These are phyloP conservation scores for Trichosporon faecale DNA, from an alignment of 1,284 basidiomycete species.

Conservation along the genomic window DNA sequence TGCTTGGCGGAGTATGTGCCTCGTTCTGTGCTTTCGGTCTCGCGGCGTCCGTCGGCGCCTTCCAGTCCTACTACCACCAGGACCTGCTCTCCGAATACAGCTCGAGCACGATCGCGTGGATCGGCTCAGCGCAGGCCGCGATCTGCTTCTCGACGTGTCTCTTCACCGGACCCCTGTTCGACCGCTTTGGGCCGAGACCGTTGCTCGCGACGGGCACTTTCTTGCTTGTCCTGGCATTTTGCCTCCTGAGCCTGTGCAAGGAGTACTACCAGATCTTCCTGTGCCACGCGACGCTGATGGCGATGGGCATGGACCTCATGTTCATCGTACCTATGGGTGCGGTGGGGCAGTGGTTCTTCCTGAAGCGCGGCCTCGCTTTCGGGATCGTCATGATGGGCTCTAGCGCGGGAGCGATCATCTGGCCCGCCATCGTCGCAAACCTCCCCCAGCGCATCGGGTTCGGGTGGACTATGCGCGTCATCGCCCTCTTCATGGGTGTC, in stretches of 20 bases:
- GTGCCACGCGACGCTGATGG: slow-evolving; percentile 33
- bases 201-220: slow-evolving; percentile 34
- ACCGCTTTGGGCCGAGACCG: slow-evolving; percentile 37
- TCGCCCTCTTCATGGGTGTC: slow-evolving; percentile 34
- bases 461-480: slow-evolving; percentile 42
- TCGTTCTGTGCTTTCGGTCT: slow-evolving; percentile 45
- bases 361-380: slow-evolving; percentile 41
- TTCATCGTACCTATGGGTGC: slow-evolving; percentile 43
- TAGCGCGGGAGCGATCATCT: slow-evolving; percentile 39
- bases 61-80: slow-evolving; percentile 40
- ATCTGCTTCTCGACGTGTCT: slow-evolving; percentile 36
- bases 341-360: slow-evolving; percentile 44
- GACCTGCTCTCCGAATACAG: slow-evolving; percentile 32
- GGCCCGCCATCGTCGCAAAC: slow-evolving; percentile 44
- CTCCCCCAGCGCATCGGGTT: slow-evolving; percentile 40
- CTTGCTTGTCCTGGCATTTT: slow-evolving; percentile 32
- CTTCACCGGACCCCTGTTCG: slow-evolving; percentile 43
- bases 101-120: slow-evolving; percentile 39
- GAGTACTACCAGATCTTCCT: slow-evolving; percentile 11
- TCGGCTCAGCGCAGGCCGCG: slow-evolving; percentile 38
- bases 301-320: slow-evolving; percentile 41
- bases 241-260: slow-evolving; percentile 30
- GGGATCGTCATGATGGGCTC: slow-evolving; percentile 39
- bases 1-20: slow-evolving; percentile 37
- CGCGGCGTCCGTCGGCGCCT: slow-evolving; percentile 37